Percentiles rank a stretch among this genome's conserved stretches.
These are phyloP conservation scores for Eragrostis curvula DNA, from an alignment of 176 grass and related monocot genomes.

Conservation along the genomic window DNA sequence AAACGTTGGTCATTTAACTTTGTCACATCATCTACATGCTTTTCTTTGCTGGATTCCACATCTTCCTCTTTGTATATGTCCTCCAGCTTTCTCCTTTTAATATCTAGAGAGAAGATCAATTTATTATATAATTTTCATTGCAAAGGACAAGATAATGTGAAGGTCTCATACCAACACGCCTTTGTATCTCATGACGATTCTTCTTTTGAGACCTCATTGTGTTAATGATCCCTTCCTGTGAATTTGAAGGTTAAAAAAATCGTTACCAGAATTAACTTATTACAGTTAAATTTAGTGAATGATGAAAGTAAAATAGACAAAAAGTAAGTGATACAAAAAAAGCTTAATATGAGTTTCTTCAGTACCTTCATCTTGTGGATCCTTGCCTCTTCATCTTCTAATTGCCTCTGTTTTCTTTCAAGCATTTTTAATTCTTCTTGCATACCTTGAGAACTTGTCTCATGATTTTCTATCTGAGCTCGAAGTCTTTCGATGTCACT, in stretches of 20 bases:
- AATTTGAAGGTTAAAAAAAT: slow-evolving; percentile 28
- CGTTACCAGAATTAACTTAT: background rate
- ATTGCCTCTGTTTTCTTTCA: slow-evolving; percentile 57
- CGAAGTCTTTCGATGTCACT: slow-evolving; percentile 59
- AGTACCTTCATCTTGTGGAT: slow-evolving; percentile 76
- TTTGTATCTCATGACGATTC: slow-evolving; percentile 55
- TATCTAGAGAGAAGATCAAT: slow-evolving; percentile 41
- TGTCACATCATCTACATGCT: slow-evolving; percentile 58
- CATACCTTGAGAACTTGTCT: slow-evolving; percentile 38
- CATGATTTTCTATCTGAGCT: slow-evolving; percentile 49
- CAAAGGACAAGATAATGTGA: slow-evolving; percentile 6
- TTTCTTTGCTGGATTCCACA: slow-evolving; percentile 69
- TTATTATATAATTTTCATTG: slow-evolving; percentile 39
- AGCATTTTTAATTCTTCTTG: slow-evolving; percentile 50
- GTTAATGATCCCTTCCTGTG: slow-evolving; percentile 73
- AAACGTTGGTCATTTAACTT: slow-evolving; percentile 74
- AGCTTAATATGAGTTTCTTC: too few species aligned
- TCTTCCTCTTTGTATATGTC: slow-evolving; percentile 81
- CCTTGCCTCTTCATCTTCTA: slow-evolving; percentile 79
- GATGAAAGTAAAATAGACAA: slow-evolving; percentile 16
- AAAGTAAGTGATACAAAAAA: too few species aligned
- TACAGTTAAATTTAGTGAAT: slow-evolving; percentile 20
- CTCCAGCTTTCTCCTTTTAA: slow-evolving; percentile 55
- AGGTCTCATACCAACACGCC: slow-evolving; percentile 58
- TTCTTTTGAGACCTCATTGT: slow-evolving; percentile 58